These are phyloP conservation scores for Musa schizocarpa DNA, from an alignment of 176 grass and related monocot species.

Conservation along the genomic window DNA sequence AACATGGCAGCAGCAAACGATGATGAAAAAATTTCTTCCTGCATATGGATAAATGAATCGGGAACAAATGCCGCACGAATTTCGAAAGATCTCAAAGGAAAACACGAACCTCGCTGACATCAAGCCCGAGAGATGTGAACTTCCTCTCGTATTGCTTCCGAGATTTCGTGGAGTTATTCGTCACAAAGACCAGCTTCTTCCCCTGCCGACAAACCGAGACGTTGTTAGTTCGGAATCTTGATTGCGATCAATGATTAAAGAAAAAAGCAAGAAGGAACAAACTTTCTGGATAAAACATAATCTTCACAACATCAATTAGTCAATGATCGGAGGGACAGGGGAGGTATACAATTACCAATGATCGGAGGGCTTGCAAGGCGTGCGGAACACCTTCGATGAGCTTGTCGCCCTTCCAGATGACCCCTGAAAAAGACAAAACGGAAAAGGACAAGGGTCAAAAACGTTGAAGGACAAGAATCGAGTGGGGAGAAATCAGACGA, in stretches of 20 bases:
- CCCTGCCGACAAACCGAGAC: conserved; percentile 39
- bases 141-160: conserved; percentile 80
- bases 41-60: conserved; percentile 16
- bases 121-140: conserved; percentile 70
- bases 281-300: neutral
- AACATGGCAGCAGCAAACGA: conserved; percentile 94
- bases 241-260: neutral
- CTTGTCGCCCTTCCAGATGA: conserved; percentile 91
- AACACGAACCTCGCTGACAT: conserved; percentile 59
- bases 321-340: neutral
- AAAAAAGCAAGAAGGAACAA: neutral
- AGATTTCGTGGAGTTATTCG: conserved; percentile 88
- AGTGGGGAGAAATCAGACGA: too few species aligned
- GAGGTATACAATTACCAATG: conserved; percentile 33
- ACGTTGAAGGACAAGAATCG: neutral
- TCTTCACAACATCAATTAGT: neutral
- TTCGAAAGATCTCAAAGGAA: neutral
- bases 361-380: conserved; percentile 53
- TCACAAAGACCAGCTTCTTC: conserved; percentile 85
- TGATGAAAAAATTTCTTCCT: conserved; percentile 92
- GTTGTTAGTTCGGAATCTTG: conserved; percentile 11
- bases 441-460: conserved; percentile 12
- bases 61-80: neutral
- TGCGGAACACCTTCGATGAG: conserved; percentile 71
- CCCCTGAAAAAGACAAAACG: conserved; percentile 32